Conservation (phyloP, 73 alveolate genomes). For the Paramecium sonneborni region DNA sequence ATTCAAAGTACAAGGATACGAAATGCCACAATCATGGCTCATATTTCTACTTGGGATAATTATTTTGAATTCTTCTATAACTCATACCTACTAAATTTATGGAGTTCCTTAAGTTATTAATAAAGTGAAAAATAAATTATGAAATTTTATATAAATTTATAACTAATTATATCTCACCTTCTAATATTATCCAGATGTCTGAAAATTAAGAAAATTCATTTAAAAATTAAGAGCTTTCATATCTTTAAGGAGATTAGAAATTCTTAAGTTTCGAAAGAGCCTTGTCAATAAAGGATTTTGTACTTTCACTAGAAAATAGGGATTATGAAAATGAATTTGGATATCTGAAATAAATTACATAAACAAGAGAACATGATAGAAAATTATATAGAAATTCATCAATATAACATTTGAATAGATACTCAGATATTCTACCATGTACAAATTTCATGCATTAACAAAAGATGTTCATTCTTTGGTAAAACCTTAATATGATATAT, state of each 20-base stretch:
- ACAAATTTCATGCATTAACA: neutral
- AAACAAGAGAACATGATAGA: conserved; percentile 70
- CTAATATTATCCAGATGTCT: too few relatives aligned
- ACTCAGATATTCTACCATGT: conserved; percentile 72
- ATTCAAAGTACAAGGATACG: conserved; percentile 31
- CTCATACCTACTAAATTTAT: conserved; percentile 20
- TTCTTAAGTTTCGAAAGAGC: neutral
- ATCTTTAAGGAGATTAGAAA: neutral
- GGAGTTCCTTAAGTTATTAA: neutral
- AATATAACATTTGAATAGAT: conserved; percentile 67
- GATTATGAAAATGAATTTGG: conserved; percentile 70
- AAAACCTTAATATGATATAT: neutral
- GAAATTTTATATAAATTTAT: too few relatives aligned
- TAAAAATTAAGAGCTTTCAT: neutral
- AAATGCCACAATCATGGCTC: conserved; percentile 48
- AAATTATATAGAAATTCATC: neutral
- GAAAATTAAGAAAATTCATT: neutral
- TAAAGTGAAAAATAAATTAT: neutral
- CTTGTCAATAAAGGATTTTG: neutral
- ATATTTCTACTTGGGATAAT: neutral
- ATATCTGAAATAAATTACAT: conserved; percentile 68
- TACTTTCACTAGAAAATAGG: neutral
- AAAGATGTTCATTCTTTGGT: conserved; percentile 69
- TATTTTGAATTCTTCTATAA: neutral
- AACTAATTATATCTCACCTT: too few relatives aligned